Evolutionary conservation across 345 rosid genomes (phyloP), one percentile per base, ranked within the genome.

Genomic region (Excoecaria cochinchinensis): DNA sequence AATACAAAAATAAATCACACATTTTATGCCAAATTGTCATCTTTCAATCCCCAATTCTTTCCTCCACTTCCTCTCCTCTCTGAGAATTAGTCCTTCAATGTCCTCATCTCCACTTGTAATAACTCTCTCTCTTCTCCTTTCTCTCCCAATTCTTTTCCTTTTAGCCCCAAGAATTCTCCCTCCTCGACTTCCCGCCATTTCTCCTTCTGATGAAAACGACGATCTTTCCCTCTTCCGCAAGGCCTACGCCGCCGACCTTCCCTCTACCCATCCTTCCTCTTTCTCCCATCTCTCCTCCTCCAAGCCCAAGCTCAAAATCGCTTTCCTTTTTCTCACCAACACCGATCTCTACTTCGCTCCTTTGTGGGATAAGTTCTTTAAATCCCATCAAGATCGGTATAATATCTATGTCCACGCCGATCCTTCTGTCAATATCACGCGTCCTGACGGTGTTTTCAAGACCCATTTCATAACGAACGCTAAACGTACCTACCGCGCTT

Each of bases 271-370:
- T n/a, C 78, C 82, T 40, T 59, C 78, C 55, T 67, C 73, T 6
- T 67, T 56, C 67, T 81, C 97, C 38, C 98, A 81, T 64, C 91
- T 95, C 22, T 82, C 94, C 51, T 79, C 89, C 50, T 31, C 90
- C 47, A 74, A 76, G 52, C 80, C 81, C 25, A 87, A 83, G 66
- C 86, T 85, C 79, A 93, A 95, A 82, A 86, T 95, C 72, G 99
- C 97, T 17, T 95, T 95, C 79, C 85, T 93, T 38, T 95, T 95
- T 85, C 91, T 91, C 80, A 95, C 98, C 79, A 95, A 93, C 87
- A 69, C 98, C 65, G 96, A 90, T 77, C 94, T 95, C 73, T 82
- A 90, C 75, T 93, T 95, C 83, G 78, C 93, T 9, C 94, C 94
- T 8, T 80, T 95, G 71, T 93, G 98, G 98, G 84, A 86, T 53